Evolutionary conservation across 2,329 filamentous ascomycete genomes (phyloP).

Genomic region (Hymenoscyphus salicellus): DNA sequence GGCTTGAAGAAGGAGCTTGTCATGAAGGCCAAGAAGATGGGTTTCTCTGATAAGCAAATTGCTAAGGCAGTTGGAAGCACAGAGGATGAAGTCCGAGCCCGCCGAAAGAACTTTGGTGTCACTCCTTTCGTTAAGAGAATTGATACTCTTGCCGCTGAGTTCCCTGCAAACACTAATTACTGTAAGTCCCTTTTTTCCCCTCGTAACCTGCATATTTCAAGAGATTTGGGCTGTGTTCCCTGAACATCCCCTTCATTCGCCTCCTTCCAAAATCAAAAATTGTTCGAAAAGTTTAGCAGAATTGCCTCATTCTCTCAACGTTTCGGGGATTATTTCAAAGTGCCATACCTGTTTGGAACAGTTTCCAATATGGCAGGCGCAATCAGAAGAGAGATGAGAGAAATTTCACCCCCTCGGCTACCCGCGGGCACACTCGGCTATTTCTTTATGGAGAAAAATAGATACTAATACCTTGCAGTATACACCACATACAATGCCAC

Average conservation of each 20-base stretch:
- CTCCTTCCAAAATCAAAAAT: too few species aligned
- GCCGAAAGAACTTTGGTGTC: constrained; percentile 82
- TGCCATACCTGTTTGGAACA: too few species aligned
- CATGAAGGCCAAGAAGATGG: constrained; percentile 91
- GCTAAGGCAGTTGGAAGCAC: constrained; percentile 78
- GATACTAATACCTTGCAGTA: not conserved
- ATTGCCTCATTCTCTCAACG: too few species aligned
- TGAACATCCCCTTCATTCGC: too few species aligned
- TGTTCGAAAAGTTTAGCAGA: too few species aligned
- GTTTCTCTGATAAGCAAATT: constrained; percentile 96
- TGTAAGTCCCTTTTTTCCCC: not conserved
- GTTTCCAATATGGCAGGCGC: too few species aligned
- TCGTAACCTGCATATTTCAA: too few species aligned
- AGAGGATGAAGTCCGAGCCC: constrained; percentile 85
- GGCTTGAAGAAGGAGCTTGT: constrained; percentile 86
- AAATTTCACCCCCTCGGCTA: too few species aligned
- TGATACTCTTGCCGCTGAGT: constrained; percentile 89
- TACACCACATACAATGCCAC: constrained; percentile 92
- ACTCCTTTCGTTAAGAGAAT: constrained; percentile 97
- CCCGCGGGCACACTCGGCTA: not conserved
- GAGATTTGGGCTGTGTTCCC: too few species aligned
- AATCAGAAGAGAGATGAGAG: too few species aligned
- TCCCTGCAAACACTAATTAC: constrained; percentile 16
- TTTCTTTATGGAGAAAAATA: not conserved
- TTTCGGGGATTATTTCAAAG: too few species aligned